These are phyloP conservation scores for Chamaenerion angustifolium DNA, from an alignment of 345 rosid genomes.

Conservation along the genomic window DNA sequence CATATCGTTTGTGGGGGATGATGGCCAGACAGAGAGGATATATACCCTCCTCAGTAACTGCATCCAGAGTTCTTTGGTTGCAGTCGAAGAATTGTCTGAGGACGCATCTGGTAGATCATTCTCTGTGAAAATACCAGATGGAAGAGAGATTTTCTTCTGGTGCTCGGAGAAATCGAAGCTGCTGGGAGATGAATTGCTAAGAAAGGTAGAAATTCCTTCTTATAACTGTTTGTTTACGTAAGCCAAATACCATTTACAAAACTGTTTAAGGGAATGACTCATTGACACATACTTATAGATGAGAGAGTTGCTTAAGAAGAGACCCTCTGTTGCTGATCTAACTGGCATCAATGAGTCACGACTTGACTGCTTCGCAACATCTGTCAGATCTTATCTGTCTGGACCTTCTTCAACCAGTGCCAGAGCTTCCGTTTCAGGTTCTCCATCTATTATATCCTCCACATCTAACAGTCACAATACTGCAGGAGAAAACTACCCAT, in stretches of 20 bases:
- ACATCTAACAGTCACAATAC: constrained; percentile 6
- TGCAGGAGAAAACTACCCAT: constrained; percentile 12
- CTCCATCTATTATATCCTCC: constrained; percentile 10
- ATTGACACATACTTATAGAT: constrained; percentile 26
- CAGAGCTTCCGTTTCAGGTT: constrained; percentile 15
- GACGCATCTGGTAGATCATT: constrained; percentile 90
- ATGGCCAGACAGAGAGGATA: constrained; percentile 59
- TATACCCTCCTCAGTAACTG: constrained; percentile 42
- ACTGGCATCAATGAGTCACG: constrained; percentile 87
- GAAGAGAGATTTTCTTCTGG: constrained; percentile 59
- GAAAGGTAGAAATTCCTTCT: constrained; percentile 41
- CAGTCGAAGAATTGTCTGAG: constrained; percentile 43
- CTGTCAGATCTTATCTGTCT: constrained; percentile 60
- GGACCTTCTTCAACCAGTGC: constrained; percentile 36
- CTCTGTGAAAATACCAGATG: constrained; percentile 40
- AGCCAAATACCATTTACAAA: neutral
- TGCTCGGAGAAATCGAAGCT: constrained; percentile 90
- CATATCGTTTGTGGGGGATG: constrained; percentile 67
- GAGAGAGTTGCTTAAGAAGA: constrained; percentile 66
- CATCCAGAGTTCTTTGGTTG: constrained; percentile 32
- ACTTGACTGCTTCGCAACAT: constrained; percentile 77
- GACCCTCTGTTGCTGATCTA: constrained; percentile 78
- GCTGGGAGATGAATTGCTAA: constrained; percentile 66
- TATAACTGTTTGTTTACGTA: neutral
- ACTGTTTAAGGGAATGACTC: neutral